Percentiles rank a stretch among this genome's conserved stretches.
These are phyloP conservation scores for Emergomyces africanus DNA, from an alignment of 2,329 filamentous ascomycete species.

Conservation along the genomic window DNA sequence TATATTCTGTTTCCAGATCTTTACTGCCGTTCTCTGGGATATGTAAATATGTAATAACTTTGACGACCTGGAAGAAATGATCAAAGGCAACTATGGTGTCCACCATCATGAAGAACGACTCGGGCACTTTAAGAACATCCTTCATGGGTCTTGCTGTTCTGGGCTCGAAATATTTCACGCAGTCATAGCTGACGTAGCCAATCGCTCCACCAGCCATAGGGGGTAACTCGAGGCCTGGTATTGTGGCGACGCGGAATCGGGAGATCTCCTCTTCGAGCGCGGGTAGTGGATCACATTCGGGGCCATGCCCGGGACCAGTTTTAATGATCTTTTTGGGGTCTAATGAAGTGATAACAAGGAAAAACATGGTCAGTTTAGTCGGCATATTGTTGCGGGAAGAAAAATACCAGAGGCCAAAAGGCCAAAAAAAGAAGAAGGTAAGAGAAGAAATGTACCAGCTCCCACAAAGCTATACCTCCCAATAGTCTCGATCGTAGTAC, in stretches of 20 bases:
- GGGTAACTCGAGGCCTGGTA: constrained; percentile 72
- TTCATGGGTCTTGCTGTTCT: constrained; percentile 83
- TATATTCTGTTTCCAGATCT: constrained; percentile 56
- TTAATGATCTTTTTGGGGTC: constrained; percentile 65
- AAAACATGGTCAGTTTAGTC: neutral
- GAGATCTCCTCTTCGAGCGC: constrained; percentile 69
- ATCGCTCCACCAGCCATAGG: constrained; percentile 85
- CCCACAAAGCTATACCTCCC: constrained; percentile 94
- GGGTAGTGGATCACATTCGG: constrained; percentile 71
- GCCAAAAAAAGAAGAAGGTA: neutral
- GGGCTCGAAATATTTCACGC: constrained; percentile 94
- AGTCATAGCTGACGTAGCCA: constrained; percentile 96
- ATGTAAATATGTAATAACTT: constrained; percentile 81
- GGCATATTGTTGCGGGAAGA: neutral
- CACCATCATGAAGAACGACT: constrained; percentile 94
- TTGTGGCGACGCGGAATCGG: constrained; percentile 63
- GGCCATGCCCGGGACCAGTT: constrained; percentile 78
- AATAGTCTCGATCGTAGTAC: constrained; percentile 79
- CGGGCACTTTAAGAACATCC: constrained; percentile 77
- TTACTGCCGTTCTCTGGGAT: constrained; percentile 46
- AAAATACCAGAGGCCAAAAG: neutral
- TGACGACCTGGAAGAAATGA: constrained; percentile 83
- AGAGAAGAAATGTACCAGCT: constrained; percentile 40
- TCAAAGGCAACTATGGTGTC: constrained; percentile 92
- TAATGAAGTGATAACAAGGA: constrained; percentile 10